Evolutionary conservation across 148 eudicot species (phyloP), one percentile per base, ranked within the genome.

Genomic region (Nepenthes mirabilis): DNA sequence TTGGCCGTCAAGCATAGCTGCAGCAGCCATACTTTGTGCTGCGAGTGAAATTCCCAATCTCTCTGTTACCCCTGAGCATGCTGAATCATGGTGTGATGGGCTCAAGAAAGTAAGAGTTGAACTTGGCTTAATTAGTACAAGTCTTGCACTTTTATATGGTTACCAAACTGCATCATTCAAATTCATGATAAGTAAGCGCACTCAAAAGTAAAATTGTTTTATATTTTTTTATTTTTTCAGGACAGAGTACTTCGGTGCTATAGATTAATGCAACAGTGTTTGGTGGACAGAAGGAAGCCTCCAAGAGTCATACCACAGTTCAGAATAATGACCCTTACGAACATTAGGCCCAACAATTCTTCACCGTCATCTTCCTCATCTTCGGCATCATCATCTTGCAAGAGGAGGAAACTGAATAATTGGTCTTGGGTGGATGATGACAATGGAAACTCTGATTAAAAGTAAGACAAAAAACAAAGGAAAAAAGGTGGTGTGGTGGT

Each of bases 1-100:
- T 65, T 72, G 86, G 85, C 93, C 97, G 71, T 91, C 97, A 59
- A 85, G 86, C 83, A 82, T 91, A 64, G 95, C 93, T 37, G 88
- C 91, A 59, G 81, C 90, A 57, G 68, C 97, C 52, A 78, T 83
- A 63, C 85, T 85, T 49, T 85, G 88, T 71, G 93, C 97, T 64
- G 83, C 95, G 58, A 82, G 71, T 70, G 90, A 91, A 60, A 55
- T 85, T 33, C 91, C 97, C 34, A 77, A 71, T 49, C 80, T 91
- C 65, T 23, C 23, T 63, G 70, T 79, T 14, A 80, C 85, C 56
- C 87, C 82, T 58, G 80, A 81, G 57, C 80, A 72, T 68, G 90
- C 93, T 54, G 84, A 76, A 54, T 81, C 84, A 72, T 91, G 97
- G 97, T 79, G 93, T 70, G 79, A 81, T 72, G 97, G 97, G 36